Base-by-base conservation (phyloP, 306 rosid species). In the Alnus rubra region DNA sequence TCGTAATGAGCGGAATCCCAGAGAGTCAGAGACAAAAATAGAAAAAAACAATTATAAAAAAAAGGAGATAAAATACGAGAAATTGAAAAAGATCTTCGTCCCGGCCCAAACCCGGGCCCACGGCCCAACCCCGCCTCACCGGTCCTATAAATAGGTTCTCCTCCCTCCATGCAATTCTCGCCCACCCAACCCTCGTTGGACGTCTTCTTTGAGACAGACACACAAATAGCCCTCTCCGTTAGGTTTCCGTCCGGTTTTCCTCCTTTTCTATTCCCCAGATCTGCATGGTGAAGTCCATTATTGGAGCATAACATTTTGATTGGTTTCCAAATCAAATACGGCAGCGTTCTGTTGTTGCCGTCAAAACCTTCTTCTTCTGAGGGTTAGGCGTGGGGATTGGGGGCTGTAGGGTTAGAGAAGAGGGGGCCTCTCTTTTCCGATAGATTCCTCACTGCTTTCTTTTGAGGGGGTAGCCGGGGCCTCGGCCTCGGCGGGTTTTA, bases 401-500 rank as follows among this genome's bases (percentile, higher is more conserved):
- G 86, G 85, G 39, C 2, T 69, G 73, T 78, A 78, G 76, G 83
- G 76, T 87, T 77, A 58, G 62, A 75, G 67, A 77, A 56, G 83
- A 56, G 92, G 80, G 87, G 48, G 71, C 79, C 37, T 81, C 86
- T 84, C 85, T 14, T 74, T 86, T 86, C 87, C 85, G 7, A 80
- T 81, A 73, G 87, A 86, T 85, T 83, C 51, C 33, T 85, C 75
- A 86, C 92, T 88, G 97, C 88, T 49, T 83, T 76, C 92, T 85
- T 88, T 87, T 91, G 97, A 73, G 97, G 97, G 98, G 98, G 98
- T 86, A 90, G 98, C 98, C 97, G 98, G 92, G 98, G 98, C 98
- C 88, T 88, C 92, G 90, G 98, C 98, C 98, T 91, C 98, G 97
- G 97, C 98, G 94, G 97, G 93, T 94, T 86, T 84, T 82, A 90